These are phyloP conservation scores for Neurospora tetrasperma DNA, from an alignment of 495 filamentous ascomycete genomes.

Conservation along the genomic window DNA sequence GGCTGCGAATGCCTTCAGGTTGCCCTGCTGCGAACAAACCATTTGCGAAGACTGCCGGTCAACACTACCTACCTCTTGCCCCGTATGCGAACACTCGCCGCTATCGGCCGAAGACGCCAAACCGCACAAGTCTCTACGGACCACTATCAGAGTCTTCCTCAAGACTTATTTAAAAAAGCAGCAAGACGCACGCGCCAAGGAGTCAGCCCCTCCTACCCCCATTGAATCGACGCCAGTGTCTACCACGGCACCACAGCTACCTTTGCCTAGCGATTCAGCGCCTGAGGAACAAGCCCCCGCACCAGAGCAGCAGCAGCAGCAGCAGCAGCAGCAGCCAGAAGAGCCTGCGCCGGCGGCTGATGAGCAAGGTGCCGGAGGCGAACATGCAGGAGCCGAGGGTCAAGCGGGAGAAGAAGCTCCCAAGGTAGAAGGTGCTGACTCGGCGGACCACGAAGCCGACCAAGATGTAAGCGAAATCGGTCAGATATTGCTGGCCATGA, in stretches of 20 bases:
- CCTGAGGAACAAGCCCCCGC: neutral
- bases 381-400: constrained; percentile 9
- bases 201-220: constrained; percentile 35
- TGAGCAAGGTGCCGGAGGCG: constrained; percentile 5
- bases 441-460: neutral
- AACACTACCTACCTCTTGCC: constrained; percentile 69
- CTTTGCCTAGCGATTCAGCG: neutral
- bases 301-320: neutral
- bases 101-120: constrained; percentile 78
- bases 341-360: constrained; percentile 2
- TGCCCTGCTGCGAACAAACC: constrained; percentile 91
- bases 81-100: constrained; percentile 85
- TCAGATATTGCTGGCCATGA: neutral
- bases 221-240: constrained; percentile 23
- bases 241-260: constrained; percentile 10
- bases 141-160: constrained; percentile 81
- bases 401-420: constrained; percentile 18
- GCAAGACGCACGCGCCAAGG: constrained; percentile 46
- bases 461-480: neutral
- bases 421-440: neutral
- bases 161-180: constrained; percentile 81
- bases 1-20: constrained; percentile 78
- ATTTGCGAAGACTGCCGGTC: constrained; percentile 85
- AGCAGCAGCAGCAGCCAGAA: neutral
- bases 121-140: constrained; percentile 76